phyloP scores from a whole-genome alignment of 192 early-diverging fungal species.

The Pilaira anomala region DNA sequence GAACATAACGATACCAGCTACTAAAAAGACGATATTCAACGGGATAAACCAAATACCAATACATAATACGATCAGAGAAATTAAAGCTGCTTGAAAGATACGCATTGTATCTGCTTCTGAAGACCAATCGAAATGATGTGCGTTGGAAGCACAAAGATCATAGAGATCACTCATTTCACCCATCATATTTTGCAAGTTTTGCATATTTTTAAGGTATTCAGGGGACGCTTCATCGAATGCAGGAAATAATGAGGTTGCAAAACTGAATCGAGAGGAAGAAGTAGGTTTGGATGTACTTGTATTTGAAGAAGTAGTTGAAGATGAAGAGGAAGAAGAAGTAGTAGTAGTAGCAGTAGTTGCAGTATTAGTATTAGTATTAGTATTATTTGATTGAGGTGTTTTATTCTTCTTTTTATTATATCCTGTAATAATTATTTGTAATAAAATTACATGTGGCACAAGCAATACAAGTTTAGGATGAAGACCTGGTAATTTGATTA shows the following conservation, averaged over 20 bases:
- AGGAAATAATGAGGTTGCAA: constrained; percentile 20
- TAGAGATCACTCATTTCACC: constrained; percentile 51
- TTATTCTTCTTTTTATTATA: constrained; percentile 9
- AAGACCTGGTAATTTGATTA: constrained; percentile 20
- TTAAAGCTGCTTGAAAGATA: constrained; percentile 40
- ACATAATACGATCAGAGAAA: constrained; percentile 34
- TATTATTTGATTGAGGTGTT: neutral
- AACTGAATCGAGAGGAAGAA: neutral
- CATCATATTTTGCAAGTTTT: constrained; percentile 80
- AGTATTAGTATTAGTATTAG: neutral
- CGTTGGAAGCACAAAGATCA: constrained; percentile 38
- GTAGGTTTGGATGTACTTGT: constrained; percentile 5
- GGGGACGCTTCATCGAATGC: constrained; percentile 41
- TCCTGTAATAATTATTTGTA: constrained; percentile 18
- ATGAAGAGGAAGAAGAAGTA: neutral
- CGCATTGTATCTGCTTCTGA: constrained; percentile 42
- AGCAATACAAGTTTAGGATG: constrained; percentile 35
- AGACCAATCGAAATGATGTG: constrained; percentile 53
- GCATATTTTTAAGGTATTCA: constrained; percentile 66
- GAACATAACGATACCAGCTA: constrained; percentile 57
- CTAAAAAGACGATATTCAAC: constrained; percentile 44
- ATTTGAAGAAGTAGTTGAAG: neutral
- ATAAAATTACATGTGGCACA: constrained; percentile 23
- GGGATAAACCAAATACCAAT: constrained; percentile 45
- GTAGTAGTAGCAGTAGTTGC: constrained; percentile 26